A percentile compares a stretch with the other conserved stretches of the same genome.
Evolutionary conservation across 805 yeast species (phyloP).

Genomic region (Isabelozyma gotoi): DNA sequence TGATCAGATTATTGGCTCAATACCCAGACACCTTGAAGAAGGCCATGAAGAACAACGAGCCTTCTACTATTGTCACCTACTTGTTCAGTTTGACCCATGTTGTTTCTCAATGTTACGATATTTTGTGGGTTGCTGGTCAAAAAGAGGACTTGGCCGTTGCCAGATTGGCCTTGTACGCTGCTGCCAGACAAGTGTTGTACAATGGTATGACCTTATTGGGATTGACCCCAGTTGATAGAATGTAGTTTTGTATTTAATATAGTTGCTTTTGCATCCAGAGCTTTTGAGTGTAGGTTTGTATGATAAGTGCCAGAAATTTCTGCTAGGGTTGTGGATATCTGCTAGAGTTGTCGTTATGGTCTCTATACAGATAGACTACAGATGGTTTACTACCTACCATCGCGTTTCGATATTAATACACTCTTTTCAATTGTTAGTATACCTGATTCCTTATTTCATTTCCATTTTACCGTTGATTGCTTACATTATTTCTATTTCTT

Average conservation of each 20-base stretch:
- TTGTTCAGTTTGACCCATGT: conserved; percentile 88
- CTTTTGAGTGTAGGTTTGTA: no score
- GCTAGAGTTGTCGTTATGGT: no score
- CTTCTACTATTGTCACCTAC: conserved; percentile 91
- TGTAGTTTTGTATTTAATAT: conserved; percentile 47
- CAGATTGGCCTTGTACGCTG: conserved; percentile 84
- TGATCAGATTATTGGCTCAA: conserved; percentile 78
- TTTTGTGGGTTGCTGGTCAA: conserved; percentile 96
- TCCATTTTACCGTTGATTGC: no score
- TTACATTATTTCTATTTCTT: no score
- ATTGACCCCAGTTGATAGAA: conserved; percentile 97
- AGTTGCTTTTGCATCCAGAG: conserved; percentile 1
- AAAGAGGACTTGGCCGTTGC: conserved; percentile 82
- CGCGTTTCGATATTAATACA: no score
- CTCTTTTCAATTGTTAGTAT: no score
- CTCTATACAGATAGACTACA: no score
- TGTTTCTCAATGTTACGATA: conserved; percentile 94
- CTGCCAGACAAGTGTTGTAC: conserved; percentile 85
- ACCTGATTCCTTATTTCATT: no score
- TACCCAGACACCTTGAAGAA: conserved; percentile 88
- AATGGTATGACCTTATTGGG: conserved; percentile 91
- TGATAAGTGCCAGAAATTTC: no score
- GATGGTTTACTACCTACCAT: no score
- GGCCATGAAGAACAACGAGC: conserved; percentile 84
- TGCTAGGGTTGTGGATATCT: no score